Base-by-base conservation (phyloP, 2,329 filamentous ascomycete species). In the Neonectria faginata region DNA sequence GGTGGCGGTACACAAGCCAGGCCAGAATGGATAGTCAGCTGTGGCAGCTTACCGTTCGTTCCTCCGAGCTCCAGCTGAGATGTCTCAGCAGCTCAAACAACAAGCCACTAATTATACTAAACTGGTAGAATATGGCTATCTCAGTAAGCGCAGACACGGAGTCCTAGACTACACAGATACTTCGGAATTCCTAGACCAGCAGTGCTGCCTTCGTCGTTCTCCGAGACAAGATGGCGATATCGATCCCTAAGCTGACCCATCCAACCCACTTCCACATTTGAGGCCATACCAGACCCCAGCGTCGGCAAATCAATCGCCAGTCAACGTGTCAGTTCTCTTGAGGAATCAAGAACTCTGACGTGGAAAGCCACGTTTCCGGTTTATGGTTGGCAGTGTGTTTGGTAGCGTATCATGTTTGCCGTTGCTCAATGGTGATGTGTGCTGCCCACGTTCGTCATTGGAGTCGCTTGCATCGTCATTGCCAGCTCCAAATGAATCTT, bases 341-440 rank as follows among this genome's bases (percentile, higher is more conserved):
- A 8, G 29, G 41, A 33, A 44, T 50, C 27, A 12, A 31, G 61
- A 56, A 63, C 45, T 41, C 55, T 55, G 50, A 63, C 61, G 55
- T 63, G 61, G 27, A 11, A 45, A 36, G 25, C 48, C 39, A 45
- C 45, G 36, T 51, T 25, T 41, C 45, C 45, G 53, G 57, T 52
- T 67, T 57, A 50, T 51, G 62, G 47, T 70, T 65, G 53, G 55
- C 55, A 48, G 39, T 44, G 50, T 51, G 39, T 36, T 55, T 44
- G 36, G 27, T 57, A 57, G 47, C 53, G 7, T 22, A 9, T 56
- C 48, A 31, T 54, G 14, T 39, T 16, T 16, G 48, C 66, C 50
- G 56, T 47, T 48, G 57, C 62, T 52, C 33, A 42, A 29, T 41
- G 25, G 48, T 53, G 48, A 68, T 63, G 61, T 70, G 59, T 60